Conservation (phyloP, 257 asterid species). For the Schizonepeta tenuifolia region DNA sequence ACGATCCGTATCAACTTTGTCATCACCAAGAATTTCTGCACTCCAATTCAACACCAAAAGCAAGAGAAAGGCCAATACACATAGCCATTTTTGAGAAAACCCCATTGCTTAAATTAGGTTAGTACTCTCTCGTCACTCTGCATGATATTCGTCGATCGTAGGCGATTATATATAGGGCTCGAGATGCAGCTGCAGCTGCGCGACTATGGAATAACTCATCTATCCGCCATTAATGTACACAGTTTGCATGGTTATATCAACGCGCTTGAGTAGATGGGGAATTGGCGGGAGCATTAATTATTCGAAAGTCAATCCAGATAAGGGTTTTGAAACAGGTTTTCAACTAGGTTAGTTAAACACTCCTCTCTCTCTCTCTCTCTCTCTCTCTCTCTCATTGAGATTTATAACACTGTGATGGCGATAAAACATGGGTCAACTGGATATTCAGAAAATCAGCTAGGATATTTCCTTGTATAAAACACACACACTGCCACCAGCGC, state of each 20-base stretch:
- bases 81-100: conserved; percentile 40
- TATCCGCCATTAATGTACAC: conserved; percentile 31
- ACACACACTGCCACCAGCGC: background rate
- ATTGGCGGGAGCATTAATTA: conserved; percentile 36
- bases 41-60: conserved; percentile 41
- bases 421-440: conserved; percentile 2
- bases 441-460: background rate
- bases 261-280: conserved; percentile 53
- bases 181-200: conserved; percentile 14
- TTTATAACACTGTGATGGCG: conserved; percentile 5
- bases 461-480: background rate
- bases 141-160: conserved; percentile 17
- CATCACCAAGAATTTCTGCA: conserved; percentile 37
- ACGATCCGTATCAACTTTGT: conserved; percentile 23
- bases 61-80: conserved; percentile 29
- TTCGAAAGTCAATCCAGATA: conserved; percentile 36
- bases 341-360: conserved; percentile 2
- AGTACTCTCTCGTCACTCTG: conserved; percentile 27
- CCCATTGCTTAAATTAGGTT: conserved; percentile 16
- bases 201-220: conserved; percentile 17
- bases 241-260: conserved; percentile 30
- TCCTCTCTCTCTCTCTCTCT: background rate
- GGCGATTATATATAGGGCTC: conserved; percentile 38
- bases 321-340: conserved; percentile 15
- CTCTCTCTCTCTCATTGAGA: background rate